phyloP scores from a whole-genome alignment of 2,329 filamentous ascomycete species.

The Alternaria ethzedia region DNA sequence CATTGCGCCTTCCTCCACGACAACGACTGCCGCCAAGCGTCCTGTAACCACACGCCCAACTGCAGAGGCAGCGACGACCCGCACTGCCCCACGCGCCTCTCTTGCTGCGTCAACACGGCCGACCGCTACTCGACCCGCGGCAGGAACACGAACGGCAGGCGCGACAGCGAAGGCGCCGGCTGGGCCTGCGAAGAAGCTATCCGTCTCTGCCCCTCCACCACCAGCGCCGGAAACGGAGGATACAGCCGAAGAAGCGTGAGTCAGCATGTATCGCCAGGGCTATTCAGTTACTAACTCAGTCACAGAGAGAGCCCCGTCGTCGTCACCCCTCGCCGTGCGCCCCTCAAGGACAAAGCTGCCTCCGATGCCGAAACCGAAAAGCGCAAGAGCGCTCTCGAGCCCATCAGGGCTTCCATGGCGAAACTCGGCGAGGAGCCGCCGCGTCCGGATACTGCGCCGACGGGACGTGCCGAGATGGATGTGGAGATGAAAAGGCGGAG shows the following conservation, averaged over 20 bases:
- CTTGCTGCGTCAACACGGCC: constrained; percentile 33
- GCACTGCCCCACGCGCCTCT: constrained; percentile 38
- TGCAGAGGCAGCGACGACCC: constrained; percentile 28
- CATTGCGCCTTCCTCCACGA: constrained; percentile 25
- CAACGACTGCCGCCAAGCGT: constrained; percentile 32
- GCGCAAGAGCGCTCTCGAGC: constrained; percentile 32
- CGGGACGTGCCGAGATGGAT: constrained; percentile 37
- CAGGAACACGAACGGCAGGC: constrained; percentile 26
- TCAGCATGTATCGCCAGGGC: neutral
- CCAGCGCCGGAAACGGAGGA: constrained; percentile 13
- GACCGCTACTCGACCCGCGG: constrained; percentile 30
- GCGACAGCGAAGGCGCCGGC: constrained; percentile 28
- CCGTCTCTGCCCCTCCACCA: constrained; percentile 21
- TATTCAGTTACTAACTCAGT: neutral
- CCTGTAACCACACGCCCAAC: constrained; percentile 36
- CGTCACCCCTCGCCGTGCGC: constrained; percentile 29
- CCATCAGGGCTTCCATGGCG: constrained; percentile 39
- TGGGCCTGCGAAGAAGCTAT: constrained; percentile 41
- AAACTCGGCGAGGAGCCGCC: constrained; percentile 35
- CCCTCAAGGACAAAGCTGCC: constrained; percentile 42
- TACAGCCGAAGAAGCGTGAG: constrained; percentile 14
- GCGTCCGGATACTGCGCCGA: constrained; percentile 44
- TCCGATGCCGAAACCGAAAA: constrained; percentile 46
- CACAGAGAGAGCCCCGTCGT: constrained; percentile 29
- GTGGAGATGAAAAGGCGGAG: constrained; percentile 41